Percentiles rank a stretch among this genome's conserved stretches.
Conservation (phyloP, 148 eudicot genomes). For the Chenopodium formosanum region DNA sequence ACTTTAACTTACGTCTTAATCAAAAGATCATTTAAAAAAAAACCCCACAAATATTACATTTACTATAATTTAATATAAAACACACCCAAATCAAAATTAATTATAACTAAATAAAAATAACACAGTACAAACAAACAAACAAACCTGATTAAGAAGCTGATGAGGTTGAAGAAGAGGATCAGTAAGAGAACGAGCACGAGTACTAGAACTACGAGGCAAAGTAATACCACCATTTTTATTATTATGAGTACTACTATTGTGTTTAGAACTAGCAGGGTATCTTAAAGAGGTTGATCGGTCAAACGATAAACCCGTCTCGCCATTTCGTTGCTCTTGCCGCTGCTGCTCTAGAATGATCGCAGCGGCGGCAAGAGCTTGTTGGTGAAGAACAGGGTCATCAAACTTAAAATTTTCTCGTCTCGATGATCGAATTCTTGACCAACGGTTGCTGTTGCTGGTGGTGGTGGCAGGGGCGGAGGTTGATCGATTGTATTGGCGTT, state of each 20-base stretch:
- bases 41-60: too few species aligned
- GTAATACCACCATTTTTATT: slow-evolving; percentile 23
- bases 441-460: slow-evolving; percentile 35
- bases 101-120: too few species aligned
- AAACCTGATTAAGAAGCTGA: slow-evolving; percentile 76
- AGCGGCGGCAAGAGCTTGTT: slow-evolving; percentile 62
- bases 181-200: slow-evolving; percentile 61
- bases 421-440: slow-evolving; percentile 57
- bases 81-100: too few species aligned
- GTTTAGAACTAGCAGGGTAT: slow-evolving; percentile 36
- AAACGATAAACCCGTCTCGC: slow-evolving; percentile 32
- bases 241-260: slow-evolving; percentile 12
- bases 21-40: too few species aligned
- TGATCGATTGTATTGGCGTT: slow-evolving; percentile 43
- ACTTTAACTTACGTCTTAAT: too few species aligned
- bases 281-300: slow-evolving; percentile 73
- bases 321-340: slow-evolving; percentile 43
- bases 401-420: slow-evolving; percentile 38
- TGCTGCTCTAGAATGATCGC: slow-evolving; percentile 67
- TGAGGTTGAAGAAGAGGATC: slow-evolving; percentile 84
- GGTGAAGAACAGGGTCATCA: slow-evolving; percentile 46
- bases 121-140: too few species aligned
- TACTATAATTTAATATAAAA: background rate
- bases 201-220: slow-evolving; percentile 71
- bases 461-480: slow-evolving; percentile 26